Evolutionary conservation across 768 basidiomycete genomes (phyloP).

Genomic region (Dioszegia aurantiaca): DNA sequence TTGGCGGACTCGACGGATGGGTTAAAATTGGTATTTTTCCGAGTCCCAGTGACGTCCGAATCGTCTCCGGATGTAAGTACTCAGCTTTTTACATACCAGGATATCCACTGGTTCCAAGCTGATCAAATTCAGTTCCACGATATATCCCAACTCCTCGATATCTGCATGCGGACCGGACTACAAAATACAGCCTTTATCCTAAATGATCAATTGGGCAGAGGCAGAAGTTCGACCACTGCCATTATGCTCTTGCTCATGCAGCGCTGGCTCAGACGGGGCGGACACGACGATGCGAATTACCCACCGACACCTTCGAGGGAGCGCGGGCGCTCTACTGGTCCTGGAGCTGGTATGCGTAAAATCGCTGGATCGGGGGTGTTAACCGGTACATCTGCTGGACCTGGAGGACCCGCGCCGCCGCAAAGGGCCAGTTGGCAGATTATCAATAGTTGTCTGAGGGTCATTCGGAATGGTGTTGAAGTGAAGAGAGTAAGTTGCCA

Average conservation of each 20-base stretch:
- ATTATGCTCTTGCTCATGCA: conserved; percentile 80
- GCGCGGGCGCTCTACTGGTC: conserved; percentile 6
- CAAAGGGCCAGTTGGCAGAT: conserved; percentile 52
- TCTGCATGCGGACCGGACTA: conserved; percentile 68
- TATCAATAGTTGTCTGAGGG: conserved; percentile 79
- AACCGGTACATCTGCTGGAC: neutral
- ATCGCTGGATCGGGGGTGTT: neutral
- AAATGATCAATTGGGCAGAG: conserved; percentile 88
- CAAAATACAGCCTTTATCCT: conserved; percentile 73
- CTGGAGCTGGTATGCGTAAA: conserved; percentile 13
- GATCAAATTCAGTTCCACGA: conserved; percentile 40
- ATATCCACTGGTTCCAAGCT: neutral
- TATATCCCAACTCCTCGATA: conserved; percentile 61
- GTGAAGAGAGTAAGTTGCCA: conserved; percentile 63
- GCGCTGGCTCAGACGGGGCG: conserved; percentile 62
- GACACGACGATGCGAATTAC: neutral
- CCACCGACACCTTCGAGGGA: conserved; percentile 14
- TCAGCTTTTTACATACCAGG: neutral
- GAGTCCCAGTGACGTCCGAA: conserved; percentile 92
- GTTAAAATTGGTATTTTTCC: conserved; percentile 70
- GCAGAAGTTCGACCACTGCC: conserved; percentile 86
- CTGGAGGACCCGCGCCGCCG: neutral
- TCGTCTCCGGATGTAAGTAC: conserved; percentile 55
- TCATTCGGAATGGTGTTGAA: conserved; percentile 77
- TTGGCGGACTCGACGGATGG: conserved; percentile 45